These are phyloP conservation scores for Coniochaeta hoffmannii DNA, from an alignment of 2,329 filamentous ascomycete genomes.

Conservation along the genomic window DNA sequence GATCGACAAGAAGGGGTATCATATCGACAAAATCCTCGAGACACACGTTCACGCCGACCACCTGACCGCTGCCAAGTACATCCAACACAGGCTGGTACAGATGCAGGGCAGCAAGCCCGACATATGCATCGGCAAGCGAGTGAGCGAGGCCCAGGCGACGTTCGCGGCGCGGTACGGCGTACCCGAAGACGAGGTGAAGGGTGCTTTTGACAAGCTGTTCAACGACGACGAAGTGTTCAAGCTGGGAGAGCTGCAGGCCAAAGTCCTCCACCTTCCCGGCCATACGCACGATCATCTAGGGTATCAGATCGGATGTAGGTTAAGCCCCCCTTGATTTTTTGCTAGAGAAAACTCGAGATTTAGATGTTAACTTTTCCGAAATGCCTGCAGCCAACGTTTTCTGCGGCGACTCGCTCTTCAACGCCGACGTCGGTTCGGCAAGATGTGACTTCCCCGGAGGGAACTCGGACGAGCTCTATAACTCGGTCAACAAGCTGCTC, in stretches of 20 bases:
- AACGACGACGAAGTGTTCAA: conserved; percentile 33
- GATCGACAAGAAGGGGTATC: conserved; percentile 33
- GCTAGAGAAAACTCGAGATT: background rate
- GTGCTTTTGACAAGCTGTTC: conserved; percentile 34
- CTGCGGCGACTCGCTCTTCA: conserved; percentile 32
- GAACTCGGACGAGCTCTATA: conserved; percentile 28
- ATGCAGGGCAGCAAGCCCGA: conserved; percentile 13
- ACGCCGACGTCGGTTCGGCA: conserved; percentile 38
- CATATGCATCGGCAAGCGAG: conserved; percentile 36
- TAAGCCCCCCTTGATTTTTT: background rate
- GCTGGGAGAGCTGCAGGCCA: conserved; percentile 29
- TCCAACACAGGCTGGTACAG: conserved; percentile 33
- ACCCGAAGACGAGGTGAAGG: conserved; percentile 22
- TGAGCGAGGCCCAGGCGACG: conserved; percentile 31
- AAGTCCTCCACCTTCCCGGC: conserved; percentile 36
- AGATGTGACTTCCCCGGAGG: conserved; percentile 44
- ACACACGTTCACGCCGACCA: conserved; percentile 53
- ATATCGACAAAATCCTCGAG: conserved; percentile 43
- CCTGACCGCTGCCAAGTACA: conserved; percentile 46
- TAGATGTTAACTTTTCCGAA: background rate
- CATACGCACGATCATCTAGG: conserved; percentile 43
- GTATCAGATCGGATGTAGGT: conserved; percentile 30
- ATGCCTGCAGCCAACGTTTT: conserved; percentile 22
- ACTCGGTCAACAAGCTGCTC: conserved; percentile 23
- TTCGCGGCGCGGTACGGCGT: conserved; percentile 33